Evolutionary conservation across 2,329 filamentous ascomycete species (phyloP).

Genomic region (Xylariomycetidae sp.): DNA sequence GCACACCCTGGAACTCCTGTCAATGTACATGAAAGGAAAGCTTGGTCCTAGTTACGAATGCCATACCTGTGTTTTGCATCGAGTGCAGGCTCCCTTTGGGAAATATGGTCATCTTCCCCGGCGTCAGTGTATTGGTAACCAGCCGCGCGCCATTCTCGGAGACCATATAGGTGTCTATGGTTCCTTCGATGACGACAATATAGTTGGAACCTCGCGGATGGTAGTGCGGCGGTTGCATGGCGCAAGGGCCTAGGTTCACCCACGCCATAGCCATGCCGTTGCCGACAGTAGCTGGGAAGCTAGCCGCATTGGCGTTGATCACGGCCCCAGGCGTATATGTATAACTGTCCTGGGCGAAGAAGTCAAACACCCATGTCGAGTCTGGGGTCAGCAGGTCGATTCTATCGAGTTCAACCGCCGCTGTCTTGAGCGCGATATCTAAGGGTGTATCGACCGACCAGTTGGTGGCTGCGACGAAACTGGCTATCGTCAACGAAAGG

Average conservation of each 20-base stretch:
- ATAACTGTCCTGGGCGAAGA: constrained; percentile 1
- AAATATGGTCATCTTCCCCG: constrained; percentile 5
- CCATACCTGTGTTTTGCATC: constrained; percentile 4
- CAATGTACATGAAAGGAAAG: background rate
- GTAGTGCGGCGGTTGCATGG: constrained; percentile 5
- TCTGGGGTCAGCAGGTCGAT: background rate
- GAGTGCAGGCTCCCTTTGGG: constrained; percentile 4
- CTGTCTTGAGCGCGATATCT: background rate
- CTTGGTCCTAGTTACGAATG: too few species aligned
- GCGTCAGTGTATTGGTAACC: constrained; percentile 1
- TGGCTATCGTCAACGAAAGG: too few species aligned
- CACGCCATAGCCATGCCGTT: constrained; percentile 3
- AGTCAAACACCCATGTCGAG: constrained; percentile 4
- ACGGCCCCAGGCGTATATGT: background rate
- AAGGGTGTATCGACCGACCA: background rate
- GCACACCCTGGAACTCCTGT: constrained; percentile 2
- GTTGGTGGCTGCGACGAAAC: background rate
- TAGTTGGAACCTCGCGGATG: constrained; percentile 5
- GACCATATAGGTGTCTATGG: constrained; percentile 3
- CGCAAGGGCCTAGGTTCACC: constrained; percentile 4
- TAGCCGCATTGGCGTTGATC: constrained; percentile 2
- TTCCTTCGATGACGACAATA: constrained; percentile 1
- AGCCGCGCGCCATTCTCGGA: constrained; percentile 2
- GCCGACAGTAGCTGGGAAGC: constrained; percentile 5
- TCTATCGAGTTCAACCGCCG: background rate